Conservation (phyloP, 805 yeast species). For the Hanseniaspora thailandica region DNA sequence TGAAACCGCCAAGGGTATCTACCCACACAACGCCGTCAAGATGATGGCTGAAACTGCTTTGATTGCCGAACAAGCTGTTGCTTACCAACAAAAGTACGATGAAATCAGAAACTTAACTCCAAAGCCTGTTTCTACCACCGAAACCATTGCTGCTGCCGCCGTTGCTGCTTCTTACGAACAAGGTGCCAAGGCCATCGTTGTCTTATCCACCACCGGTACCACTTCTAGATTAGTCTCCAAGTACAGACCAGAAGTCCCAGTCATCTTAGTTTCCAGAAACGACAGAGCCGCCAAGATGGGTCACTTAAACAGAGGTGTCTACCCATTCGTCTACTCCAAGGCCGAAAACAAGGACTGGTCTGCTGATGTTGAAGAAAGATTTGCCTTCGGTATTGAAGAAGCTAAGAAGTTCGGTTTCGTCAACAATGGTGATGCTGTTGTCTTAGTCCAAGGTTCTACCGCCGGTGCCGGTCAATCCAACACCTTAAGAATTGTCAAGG, state of each 20-base stretch:
- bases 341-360: constrained; percentile 68
- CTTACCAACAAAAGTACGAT: constrained; percentile 72
- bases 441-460: constrained; percentile 97
- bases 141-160: constrained; percentile 95
- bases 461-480: constrained; percentile 98
- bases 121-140: constrained; percentile 85
- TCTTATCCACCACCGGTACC: constrained; percentile 85
- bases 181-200: constrained; percentile 91
- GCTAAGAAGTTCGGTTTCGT: constrained; percentile 80
- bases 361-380: constrained; percentile 89
- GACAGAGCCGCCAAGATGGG: constrained; percentile 84
- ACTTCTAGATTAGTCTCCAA: constrained; percentile 94
- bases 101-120: constrained; percentile 77
- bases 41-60: constrained; percentile 98
- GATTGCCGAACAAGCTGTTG: constrained; percentile 92
- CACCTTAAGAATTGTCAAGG: constrained; percentile 85
- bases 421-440: constrained; percentile 74
- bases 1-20: constrained; percentile 98
- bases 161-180: constrained; percentile 95
- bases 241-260: constrained; percentile 95
- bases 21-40: constrained; percentile 93
- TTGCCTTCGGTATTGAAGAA: constrained; percentile 82
- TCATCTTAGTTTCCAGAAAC: constrained; percentile 96
- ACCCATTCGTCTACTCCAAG: constrained; percentile 79
- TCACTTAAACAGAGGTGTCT: constrained; percentile 96